phyloP scores from a whole-genome alignment of 2,329 filamentous ascomycete species.

The Shiraia sp. region DNA sequence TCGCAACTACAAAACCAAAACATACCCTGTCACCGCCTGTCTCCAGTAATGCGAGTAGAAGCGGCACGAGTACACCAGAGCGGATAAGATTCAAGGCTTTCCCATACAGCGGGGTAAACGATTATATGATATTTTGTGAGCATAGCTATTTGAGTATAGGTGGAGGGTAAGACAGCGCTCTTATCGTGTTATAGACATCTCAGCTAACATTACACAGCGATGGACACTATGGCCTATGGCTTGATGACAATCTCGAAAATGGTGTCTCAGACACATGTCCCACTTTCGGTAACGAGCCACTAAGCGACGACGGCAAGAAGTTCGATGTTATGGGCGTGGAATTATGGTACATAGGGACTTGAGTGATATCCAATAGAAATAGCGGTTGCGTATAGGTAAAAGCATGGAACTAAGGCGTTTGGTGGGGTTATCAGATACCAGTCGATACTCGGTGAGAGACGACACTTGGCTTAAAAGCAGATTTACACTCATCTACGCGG shows the following conservation, averaged over 20 bases:
- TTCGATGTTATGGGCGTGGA: slow-evolving; percentile 92
- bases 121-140: slow-evolving; percentile 96
- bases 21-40: slow-evolving; percentile 33
- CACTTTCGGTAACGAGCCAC: slow-evolving; percentile 91
- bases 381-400: background rate
- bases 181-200: background rate
- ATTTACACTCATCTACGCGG: background rate
- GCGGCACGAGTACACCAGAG: slow-evolving; percentile 64
- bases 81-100: slow-evolving; percentile 95
- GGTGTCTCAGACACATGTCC: slow-evolving; percentile 83
- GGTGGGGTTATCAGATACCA: slow-evolving; percentile 5
- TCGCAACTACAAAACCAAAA: slow-evolving; percentile 36
- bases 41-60: slow-evolving; percentile 40
- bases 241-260: slow-evolving; percentile 81
- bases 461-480: background rate
- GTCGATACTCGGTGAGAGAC: slow-evolving; percentile 2
- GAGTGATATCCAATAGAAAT: slow-evolving; percentile 1
- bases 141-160: slow-evolving; percentile 82
- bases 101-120: slow-evolving; percentile 92
- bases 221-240: slow-evolving; percentile 90
- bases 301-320: slow-evolving; percentile 91
- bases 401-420: background rate
- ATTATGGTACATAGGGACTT: slow-evolving; percentile 81
- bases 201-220: slow-evolving; percentile 53
- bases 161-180: slow-evolving; percentile 60